Base-by-base conservation (phyloP, 2,329 filamentous ascomycete species). In the Colletotrichum cordylinicola region DNA sequence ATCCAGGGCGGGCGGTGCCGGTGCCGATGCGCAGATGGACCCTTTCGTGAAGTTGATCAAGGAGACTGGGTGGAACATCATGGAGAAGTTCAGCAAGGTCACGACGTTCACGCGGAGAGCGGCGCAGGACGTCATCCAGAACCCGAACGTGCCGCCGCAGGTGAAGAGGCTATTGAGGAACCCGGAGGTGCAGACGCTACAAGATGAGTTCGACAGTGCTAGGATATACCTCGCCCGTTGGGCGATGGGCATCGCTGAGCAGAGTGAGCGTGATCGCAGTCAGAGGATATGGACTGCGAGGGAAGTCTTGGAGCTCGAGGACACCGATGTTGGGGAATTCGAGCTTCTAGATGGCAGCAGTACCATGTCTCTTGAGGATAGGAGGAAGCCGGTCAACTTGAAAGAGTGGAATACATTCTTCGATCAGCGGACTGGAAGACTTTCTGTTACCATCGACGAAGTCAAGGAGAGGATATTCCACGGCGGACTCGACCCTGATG, bases 181-280 rank as follows among this genome's bases (percentile, higher is more conserved):
- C 78, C 96, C 96, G 0, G 96, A 99, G 81, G 96, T 99, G 0
- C 96, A 98, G 86, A 98, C 95, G 0, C 84, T 99, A 27, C 96
- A 98, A 82, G 96, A 98, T 76, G 98, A 99, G 82, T 99, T 98
- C 80, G 98, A 99, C 87, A 98, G 96, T 80, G 97, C 98, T 6
- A 91, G 97, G 78, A 90, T 99, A 75, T 99, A 99, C 82, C 89
- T 99, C 52, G 97, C 97, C 27, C 91, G 97, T 78, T 99, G 97
- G 97, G 97, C 97, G 4, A 98, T 99, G 97, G 96, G 96, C 9
- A 98, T 99, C 78, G 96, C 97, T 0, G 98, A 99, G 83, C 97
- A 99, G 86, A 96, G 96, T 80, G 97, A 99, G 82, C 90, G 93
- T 52, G 97, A 99, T 80, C 89, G 94, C 29, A 94, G 93, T 67